Evolutionary conservation across 495 filamentous ascomycete genomes (phyloP).

Genomic region (Entonaema liquescens): DNA sequence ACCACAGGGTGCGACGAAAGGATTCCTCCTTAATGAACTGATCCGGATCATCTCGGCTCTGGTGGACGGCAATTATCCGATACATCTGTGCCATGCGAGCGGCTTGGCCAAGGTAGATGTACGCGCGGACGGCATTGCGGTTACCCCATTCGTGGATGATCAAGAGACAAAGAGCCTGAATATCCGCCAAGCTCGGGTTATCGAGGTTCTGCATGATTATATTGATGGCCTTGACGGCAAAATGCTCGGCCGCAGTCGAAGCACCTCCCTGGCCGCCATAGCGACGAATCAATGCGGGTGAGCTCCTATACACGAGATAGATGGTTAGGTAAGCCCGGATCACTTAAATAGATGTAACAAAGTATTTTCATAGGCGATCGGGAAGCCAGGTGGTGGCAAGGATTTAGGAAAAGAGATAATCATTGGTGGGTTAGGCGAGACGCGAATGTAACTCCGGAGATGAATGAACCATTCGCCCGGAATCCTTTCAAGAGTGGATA

Average conservation of each 20-base stretch:
- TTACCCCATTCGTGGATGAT: conserved; percentile 63
- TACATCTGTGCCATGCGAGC: conserved; percentile 63
- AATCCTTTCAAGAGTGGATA: conserved; percentile 41
- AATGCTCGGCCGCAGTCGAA: conserved; percentile 57
- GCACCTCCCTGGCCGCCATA: conserved; percentile 58
- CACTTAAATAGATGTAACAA: conserved; percentile 4
- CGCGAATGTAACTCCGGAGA: conserved; percentile 37
- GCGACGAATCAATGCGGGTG: conserved; percentile 58
- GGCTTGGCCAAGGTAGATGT: conserved; percentile 61
- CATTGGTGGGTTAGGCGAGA: conserved; percentile 40
- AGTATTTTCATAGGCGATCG: conserved; percentile 25
- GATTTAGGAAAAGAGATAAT: conserved; percentile 3
- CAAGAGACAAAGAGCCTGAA: conserved; percentile 60
- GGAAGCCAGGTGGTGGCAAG: conserved; percentile 27
- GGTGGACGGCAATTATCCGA: conserved; percentile 57
- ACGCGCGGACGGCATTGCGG: conserved; percentile 60
- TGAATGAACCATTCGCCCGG: conserved; percentile 44
- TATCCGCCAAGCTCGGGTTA: conserved; percentile 59
- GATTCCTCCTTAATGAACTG: conserved; percentile 62
- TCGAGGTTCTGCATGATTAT: conserved; percentile 57
- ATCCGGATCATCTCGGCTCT: conserved; percentile 53
- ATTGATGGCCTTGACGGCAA: conserved; percentile 58
- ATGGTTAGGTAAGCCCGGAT: conserved; percentile 32
- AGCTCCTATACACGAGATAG: conserved; percentile 47
- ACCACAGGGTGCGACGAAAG: conserved; percentile 60